Conservation (phyloP, 345 rosid species). For the Camelina laxa region DNA sequence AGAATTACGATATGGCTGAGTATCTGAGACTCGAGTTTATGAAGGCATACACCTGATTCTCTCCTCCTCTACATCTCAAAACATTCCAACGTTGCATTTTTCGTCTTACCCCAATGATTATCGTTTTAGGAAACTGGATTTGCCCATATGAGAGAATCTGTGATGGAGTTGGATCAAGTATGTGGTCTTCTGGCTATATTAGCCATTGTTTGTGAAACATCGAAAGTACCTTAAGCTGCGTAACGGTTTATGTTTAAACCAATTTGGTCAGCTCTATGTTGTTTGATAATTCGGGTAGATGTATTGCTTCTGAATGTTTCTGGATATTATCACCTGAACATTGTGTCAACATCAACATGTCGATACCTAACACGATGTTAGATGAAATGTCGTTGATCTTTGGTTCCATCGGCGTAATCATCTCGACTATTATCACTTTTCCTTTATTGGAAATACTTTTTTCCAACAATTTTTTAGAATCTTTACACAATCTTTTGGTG, state of each 20-base stretch:
- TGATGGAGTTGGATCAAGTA: too few relatives aligned
- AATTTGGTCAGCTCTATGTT: too few relatives aligned
- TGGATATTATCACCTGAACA: constrained; percentile 16
- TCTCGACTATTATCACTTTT: neutral
- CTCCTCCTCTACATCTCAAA: neutral
- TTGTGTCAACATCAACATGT: neutral
- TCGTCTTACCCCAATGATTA: neutral
- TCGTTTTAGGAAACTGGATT: constrained; percentile 72
- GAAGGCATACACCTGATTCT: constrained; percentile 63
- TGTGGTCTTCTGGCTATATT: too few relatives aligned
- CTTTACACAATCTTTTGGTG: neutral
- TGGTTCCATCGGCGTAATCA: neutral
- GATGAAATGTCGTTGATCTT: neutral
- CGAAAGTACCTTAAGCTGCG: too few relatives aligned
- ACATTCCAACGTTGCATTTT: neutral
- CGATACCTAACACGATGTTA: neutral
- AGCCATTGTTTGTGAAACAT: too few relatives aligned
- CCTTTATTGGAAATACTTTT: neutral
- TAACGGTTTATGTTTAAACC: too few relatives aligned
- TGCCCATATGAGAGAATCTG: too few relatives aligned
- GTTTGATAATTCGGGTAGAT: too few relatives aligned
- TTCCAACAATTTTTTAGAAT: neutral
- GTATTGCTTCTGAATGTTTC: too few relatives aligned
- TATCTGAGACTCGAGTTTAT: constrained; percentile 89
- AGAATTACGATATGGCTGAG: constrained; percentile 91